Base-by-base conservation (phyloP, 1,284 basidiomycete species). In the Wallemia ichthyophaga region DNA sequence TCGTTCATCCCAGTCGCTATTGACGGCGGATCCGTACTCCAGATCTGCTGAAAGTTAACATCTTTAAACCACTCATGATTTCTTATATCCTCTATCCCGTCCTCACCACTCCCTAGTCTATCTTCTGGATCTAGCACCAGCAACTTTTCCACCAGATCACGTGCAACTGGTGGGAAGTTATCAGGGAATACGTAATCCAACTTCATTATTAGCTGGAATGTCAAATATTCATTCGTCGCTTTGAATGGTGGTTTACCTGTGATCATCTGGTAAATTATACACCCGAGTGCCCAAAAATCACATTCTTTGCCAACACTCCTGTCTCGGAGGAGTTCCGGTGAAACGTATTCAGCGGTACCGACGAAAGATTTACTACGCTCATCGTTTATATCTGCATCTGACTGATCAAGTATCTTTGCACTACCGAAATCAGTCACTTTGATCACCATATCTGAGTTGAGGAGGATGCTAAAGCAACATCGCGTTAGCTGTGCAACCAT, bases 391-490 rank as follows among this genome's bases (percentile, higher is more conserved):
- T 32, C 25, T 72, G 64, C 68, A 74, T 65, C 62, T 62, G 68
- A 64, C 61, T 67, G 69, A 63, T 79, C 78, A 57, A 89, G 72
- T 63, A 92, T 75, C 71, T 92, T 92, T 28, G 87, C 89, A 21
- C 88, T 94, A 11, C 94, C 94, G 71, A 98, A 98, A 70, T 99
- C 94, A 26, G 91, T 87, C 23, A 99, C 79, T 70, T 92, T 95
- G 69, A 95, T 79, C 58, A 87, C 79, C 71, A 81, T 84, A 23
- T 81, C 76, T 58, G 78, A 77, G 65, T 91, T 87, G 48, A 96
- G 75, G 17, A 99, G 73, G 53, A 96, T 76, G 69, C 75, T 76
- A 60, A 21, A 23, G 3, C 0, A 15, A 31, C 58, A n/a, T n/a
- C n/a, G n/a, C n/a, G n/a, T n/a, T n/a, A n/a, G n/a, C n/a, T n/a